These are phyloP conservation scores for Colletotrichum echinochloae DNA, from an alignment of 2,329 filamentous ascomycete species.

Conservation along the genomic window DNA sequence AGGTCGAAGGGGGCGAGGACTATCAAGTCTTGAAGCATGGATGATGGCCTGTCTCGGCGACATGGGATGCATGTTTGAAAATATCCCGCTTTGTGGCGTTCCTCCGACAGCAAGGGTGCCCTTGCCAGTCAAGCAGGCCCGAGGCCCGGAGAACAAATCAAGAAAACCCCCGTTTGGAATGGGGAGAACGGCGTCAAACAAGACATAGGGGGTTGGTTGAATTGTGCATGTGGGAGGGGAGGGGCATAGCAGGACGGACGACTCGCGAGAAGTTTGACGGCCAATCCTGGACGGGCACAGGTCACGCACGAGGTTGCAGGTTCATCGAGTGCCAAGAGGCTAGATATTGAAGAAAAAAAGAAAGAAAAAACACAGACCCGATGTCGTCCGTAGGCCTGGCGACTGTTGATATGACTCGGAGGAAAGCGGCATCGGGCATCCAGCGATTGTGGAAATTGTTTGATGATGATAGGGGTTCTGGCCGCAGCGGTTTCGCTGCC, in stretches of 20 bases:
- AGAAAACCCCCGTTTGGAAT: constrained; percentile 14
- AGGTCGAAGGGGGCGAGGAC: constrained; percentile 5
- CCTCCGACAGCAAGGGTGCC: constrained; percentile 28
- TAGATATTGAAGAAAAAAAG: too few relatives aligned
- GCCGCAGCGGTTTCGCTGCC: constrained; percentile 6
- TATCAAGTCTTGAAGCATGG: neutral
- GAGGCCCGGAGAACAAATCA: neutral
- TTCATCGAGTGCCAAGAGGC: neutral
- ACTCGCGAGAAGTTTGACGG: neutral
- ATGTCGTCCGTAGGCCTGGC: neutral
- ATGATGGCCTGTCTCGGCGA: neutral
- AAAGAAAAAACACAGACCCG: neutral
- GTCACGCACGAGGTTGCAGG: constrained; percentile 32
- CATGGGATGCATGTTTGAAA: neutral
- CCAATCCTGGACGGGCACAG: neutral
- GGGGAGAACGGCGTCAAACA: constrained; percentile 16
- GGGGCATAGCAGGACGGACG: neutral
- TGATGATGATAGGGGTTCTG: constrained; percentile 17
- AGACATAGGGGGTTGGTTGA: neutral
- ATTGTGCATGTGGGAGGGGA: neutral
- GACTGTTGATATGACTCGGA: constrained; percentile 32
- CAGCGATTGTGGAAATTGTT: constrained; percentile 24
- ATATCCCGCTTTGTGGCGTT: constrained; percentile 19
- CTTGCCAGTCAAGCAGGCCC: constrained; percentile 1
- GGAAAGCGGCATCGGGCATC: constrained; percentile 19